Conservation (phyloP, 2,329 filamentous ascomycete genomes). For the Talaromyces albobiverticillius region DNA sequence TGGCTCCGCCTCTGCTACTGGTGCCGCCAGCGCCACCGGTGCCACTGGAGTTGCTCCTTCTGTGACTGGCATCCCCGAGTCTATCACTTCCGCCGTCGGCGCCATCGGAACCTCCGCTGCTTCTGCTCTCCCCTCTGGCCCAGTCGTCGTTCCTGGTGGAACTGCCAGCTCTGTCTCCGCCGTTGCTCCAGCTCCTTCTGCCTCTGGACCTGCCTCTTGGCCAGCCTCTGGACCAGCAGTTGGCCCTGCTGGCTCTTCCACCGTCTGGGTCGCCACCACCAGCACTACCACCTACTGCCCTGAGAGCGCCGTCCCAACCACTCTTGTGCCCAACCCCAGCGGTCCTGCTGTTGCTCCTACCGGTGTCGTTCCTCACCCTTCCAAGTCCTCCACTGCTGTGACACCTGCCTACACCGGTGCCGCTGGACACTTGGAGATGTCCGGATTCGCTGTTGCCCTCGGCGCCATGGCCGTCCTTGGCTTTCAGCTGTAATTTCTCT, state of each 20-base stretch:
- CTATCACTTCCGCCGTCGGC: background rate
- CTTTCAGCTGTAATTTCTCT: slow-evolving; percentile 23
- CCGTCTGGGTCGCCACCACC: slow-evolving; percentile 7
- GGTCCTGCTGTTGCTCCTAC: slow-evolving; percentile 10
- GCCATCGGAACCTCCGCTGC: background rate
- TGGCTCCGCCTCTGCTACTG: slow-evolving; percentile 5
- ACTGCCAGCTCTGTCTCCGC: slow-evolving; percentile 1
- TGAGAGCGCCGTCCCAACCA: slow-evolving; percentile 11
- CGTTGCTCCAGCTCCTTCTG: background rate
- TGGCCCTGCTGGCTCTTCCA: slow-evolving; percentile 1
- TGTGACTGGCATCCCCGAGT: background rate
- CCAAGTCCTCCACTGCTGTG: slow-evolving; percentile 8
- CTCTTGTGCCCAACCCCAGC: slow-evolving; percentile 2
- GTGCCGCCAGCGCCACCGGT: too few relatives aligned
- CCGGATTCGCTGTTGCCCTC: slow-evolving; percentile 22
- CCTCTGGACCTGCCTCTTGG: background rate
- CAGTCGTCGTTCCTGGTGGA: background rate
- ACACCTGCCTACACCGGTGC: slow-evolving; percentile 23
- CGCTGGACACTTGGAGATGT: slow-evolving; percentile 22
- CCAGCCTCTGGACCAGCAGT: background rate
- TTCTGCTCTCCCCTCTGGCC: background rate
- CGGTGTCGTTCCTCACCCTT: slow-evolving; percentile 6
- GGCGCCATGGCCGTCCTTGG: slow-evolving; percentile 21
- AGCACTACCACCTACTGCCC: slow-evolving; percentile 16
- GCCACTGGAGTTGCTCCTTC: too few relatives aligned